Evolutionary conservation across 148 eudicot genomes (phyloP).

Genomic region (Amaranthus cruentus): DNA sequence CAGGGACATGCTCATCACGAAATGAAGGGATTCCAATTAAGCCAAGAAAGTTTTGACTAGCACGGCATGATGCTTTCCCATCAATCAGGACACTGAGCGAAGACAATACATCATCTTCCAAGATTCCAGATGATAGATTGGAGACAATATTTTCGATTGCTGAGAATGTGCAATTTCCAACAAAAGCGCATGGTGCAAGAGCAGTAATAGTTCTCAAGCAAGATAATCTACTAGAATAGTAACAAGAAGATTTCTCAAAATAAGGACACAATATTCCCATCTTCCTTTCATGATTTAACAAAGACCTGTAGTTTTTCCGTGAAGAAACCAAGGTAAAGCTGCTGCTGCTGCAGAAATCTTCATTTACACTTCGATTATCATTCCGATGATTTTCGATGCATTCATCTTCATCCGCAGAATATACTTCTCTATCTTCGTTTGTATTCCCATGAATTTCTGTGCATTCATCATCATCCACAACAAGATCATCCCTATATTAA

Average conservation of each 20-base stretch:
- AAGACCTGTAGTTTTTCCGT: conserved; percentile 5
- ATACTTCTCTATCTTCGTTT: conserved; percentile 42
- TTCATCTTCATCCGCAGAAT: conserved; percentile 31
- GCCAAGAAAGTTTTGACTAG: conserved; percentile 55
- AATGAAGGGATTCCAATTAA: conserved; percentile 79
- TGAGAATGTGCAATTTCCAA: conserved; percentile 51
- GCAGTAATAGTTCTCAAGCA: conserved; percentile 72
- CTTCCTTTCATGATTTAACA: conserved; percentile 31
- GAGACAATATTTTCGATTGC: conserved; percentile 49
- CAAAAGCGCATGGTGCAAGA: conserved; percentile 65
- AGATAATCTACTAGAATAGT: conserved; percentile 43
- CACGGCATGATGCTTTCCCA: conserved; percentile 63
- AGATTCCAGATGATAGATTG: conserved; percentile 40
- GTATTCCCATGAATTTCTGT: background rate
- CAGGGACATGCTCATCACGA: conserved; percentile 58
- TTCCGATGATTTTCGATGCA: conserved; percentile 6
- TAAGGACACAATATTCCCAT: conserved; percentile 17
- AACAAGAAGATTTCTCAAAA: conserved; percentile 40
- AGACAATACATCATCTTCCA: conserved; percentile 61
- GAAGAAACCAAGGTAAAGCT: conserved; percentile 20
- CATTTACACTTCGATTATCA: conserved; percentile 9
- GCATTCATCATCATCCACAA: conserved; percentile 31
- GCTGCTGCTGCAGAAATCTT: conserved; percentile 22
- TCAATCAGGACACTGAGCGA: conserved; percentile 60
- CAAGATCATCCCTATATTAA: conserved; percentile 47